A percentile compares a stretch with the other conserved stretches of the same genome.
Evolutionary conservation across 768 basidiomycete species (phyloP).

Genomic region (Zangia roseola): DNA sequence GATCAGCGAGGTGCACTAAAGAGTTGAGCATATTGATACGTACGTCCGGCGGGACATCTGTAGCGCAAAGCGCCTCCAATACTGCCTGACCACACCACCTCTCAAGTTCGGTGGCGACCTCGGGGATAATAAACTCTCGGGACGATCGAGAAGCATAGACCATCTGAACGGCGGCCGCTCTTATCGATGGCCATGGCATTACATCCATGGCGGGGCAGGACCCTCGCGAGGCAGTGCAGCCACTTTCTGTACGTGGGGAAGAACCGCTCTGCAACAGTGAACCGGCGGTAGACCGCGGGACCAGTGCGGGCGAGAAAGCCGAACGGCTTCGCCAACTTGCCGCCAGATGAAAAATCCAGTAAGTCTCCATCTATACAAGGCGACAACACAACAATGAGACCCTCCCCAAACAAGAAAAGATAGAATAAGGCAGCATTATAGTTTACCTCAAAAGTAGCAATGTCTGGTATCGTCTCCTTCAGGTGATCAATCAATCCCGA

Average conservation of each 20-base stretch:
- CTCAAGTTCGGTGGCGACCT: slow-evolving; percentile 58
- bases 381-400: not conserved
- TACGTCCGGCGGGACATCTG: slow-evolving; percentile 52
- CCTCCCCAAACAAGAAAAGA: not conserved
- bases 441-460: slow-evolving; percentile 69
- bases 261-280: slow-evolving; percentile 37
- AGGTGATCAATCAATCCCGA: slow-evolving; percentile 57
- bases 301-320: slow-evolving; percentile 18
- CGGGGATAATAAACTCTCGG: slow-evolving; percentile 72
- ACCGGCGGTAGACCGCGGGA: slow-evolving; percentile 45
- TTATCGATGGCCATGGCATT: slow-evolving; percentile 41
- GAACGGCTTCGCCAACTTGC: slow-evolving; percentile 54
- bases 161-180: slow-evolving; percentile 80
- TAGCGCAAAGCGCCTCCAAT: slow-evolving; percentile 52
- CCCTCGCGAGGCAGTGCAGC: slow-evolving; percentile 1
- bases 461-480: slow-evolving; percentile 45
- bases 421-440: not conserved
- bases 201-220: not conserved
- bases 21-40: slow-evolving; percentile 2
- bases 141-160: slow-evolving; percentile 77
- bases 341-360: slow-evolving; percentile 79
- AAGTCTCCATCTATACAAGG: slow-evolving; percentile 75
- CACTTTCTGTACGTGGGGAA: slow-evolving; percentile 7
- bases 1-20: slow-evolving; percentile 8
- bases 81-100: slow-evolving; percentile 60